phyloP scores from a whole-genome alignment of 73 alveolate genomes.

The Stentor roeselii region DNA sequence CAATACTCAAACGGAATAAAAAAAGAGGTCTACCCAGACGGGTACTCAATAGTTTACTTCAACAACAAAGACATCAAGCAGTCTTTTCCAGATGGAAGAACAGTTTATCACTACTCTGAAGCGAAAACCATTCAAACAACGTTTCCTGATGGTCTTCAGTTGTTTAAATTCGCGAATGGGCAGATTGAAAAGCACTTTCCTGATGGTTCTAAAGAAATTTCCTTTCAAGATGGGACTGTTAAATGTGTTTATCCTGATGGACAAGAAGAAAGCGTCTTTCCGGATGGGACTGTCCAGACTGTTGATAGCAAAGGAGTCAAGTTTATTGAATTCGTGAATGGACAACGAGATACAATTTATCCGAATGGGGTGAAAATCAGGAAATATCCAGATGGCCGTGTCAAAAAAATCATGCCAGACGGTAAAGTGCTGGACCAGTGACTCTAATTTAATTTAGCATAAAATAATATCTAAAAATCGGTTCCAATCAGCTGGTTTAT shows the following conservation, averaged over 20 bases:
- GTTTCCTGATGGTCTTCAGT: constrained; percentile 68
- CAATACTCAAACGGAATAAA: constrained; percentile 90
- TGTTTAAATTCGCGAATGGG: constrained; percentile 68
- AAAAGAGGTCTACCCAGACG: constrained; percentile 88
- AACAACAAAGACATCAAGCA: constrained; percentile 79
- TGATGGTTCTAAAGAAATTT: constrained; percentile 86
- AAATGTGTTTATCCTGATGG: constrained; percentile 72
- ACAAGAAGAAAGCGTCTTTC: constrained; percentile 74
- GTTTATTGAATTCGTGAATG: no score
- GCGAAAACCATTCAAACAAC: constrained; percentile 92
- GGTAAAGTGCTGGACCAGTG: no score
- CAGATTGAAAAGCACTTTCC: constrained; percentile 93
- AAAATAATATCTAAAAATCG: no score
- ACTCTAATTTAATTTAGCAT: no score
- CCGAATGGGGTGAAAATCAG: no score
- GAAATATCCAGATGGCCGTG: constrained; percentile 47
- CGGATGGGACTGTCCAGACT: no score
- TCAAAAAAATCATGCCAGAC: constrained; percentile 45
- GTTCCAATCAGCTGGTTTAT: no score
- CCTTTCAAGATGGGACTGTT: constrained; percentile 80
- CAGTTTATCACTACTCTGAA: constrained; percentile 90
- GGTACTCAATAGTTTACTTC: constrained; percentile 86
- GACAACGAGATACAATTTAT: no score
- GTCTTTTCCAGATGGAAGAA: constrained; percentile 85
- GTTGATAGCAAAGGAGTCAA: no score